Evolutionary conservation across 108 stramenopile species (phyloP).

Genomic region (Cyclotella choctawhatcheeana): DNA sequence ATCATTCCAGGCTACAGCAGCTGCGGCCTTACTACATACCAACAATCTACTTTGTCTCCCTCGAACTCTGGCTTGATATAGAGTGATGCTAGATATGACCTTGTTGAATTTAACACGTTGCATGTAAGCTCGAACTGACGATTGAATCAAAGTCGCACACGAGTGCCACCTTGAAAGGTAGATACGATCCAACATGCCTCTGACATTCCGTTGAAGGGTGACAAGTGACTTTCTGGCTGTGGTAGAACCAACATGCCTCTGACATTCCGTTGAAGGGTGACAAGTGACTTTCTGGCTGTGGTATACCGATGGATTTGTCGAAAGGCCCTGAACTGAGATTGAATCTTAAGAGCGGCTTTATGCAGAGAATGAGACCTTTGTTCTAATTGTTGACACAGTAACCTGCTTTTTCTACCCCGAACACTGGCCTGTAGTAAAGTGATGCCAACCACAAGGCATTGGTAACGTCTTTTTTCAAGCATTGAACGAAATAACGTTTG

Average conservation of each 20-base stretch:
- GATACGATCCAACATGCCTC: neutral
- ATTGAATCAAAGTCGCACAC: conserved; percentile 13
- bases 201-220: neutral
- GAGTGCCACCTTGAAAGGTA: neutral
- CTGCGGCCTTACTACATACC: conserved; percentile 6
- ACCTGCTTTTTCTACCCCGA: no score
- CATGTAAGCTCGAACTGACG: neutral
- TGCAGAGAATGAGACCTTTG: neutral
- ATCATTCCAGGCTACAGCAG: conserved; percentile 26
- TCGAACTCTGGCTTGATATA: conserved; percentile 11
- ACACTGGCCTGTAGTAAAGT: no score
- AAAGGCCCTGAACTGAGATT: neutral
- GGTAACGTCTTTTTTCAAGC: neutral
- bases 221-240: neutral
- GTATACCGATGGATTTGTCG: neutral
- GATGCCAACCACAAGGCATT: neutral
- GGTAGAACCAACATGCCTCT: no score
- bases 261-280: no score
- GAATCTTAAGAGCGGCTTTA: conserved; percentile 9
- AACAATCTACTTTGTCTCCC: conserved; percentile 4
- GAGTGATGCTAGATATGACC: neutral
- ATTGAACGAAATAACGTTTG: conserved; percentile 19
- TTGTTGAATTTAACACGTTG: conserved; percentile 5
- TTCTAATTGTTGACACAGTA: neutral
- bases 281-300: no score